Evolutionary conservation across 148 eudicot genomes (phyloP).

Genomic region (Camellia granthamiana): DNA sequence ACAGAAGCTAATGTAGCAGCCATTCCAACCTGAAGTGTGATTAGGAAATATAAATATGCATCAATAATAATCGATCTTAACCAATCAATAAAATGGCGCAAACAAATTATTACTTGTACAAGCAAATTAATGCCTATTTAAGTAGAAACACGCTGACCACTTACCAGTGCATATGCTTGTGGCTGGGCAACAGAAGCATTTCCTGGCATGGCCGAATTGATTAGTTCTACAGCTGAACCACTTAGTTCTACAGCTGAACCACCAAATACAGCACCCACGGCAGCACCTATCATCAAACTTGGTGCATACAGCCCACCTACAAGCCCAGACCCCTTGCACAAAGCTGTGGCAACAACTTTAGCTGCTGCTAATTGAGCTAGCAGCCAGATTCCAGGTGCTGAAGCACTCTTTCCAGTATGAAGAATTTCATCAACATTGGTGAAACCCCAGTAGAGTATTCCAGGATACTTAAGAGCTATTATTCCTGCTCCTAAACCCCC

Average conservation of each 20-base stretch:
- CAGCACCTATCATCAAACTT: slow-evolving; percentile 51
- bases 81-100: background rate
- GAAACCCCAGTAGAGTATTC: slow-evolving; percentile 93
- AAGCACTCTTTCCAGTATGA: slow-evolving; percentile 86
- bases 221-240: slow-evolving; percentile 30
- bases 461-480: slow-evolving; percentile 95
- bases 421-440: slow-evolving; percentile 93
- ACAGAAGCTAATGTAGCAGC: slow-evolving; percentile 97
- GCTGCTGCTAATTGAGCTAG: slow-evolving; percentile 91
- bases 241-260: slow-evolving; percentile 48
- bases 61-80: background rate
- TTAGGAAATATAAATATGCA: background rate
- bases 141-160: slow-evolving; percentile 9
- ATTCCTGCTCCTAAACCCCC: slow-evolving; percentile 96
- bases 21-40: slow-evolving; percentile 84
- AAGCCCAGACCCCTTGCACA: slow-evolving; percentile 95
- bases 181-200: slow-evolving; percentile 89
- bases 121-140: background rate
- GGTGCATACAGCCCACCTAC: slow-evolving; percentile 56
- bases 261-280: slow-evolving; percentile 97
- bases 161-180: slow-evolving; percentile 95
- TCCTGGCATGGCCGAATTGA: slow-evolving; percentile 87
- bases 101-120: background rate
- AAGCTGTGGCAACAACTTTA: slow-evolving; percentile 88
- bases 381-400: slow-evolving; percentile 94